phyloP scores from a whole-genome alignment of 169 alveolate genomes.

The Perkinsus marinus region DNA sequence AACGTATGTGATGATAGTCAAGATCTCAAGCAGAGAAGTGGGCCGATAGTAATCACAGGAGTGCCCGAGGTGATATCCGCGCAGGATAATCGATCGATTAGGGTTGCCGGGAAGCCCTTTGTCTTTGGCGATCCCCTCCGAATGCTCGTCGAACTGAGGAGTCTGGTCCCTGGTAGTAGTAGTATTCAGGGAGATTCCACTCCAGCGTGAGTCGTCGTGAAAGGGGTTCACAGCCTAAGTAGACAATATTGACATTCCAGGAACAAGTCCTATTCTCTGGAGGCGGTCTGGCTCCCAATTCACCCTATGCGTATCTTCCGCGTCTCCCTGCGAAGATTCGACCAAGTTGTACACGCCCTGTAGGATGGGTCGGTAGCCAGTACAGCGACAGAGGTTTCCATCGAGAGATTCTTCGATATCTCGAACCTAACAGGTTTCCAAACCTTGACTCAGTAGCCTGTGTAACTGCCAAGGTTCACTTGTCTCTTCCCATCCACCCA shows the following conservation, averaged over 20 bases:
- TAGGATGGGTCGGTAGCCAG: neutral
- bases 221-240: neutral
- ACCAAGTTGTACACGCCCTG: neutral
- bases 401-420: neutral
- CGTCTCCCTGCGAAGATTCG: neutral
- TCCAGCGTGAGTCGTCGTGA: neutral
- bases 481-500: neutral
- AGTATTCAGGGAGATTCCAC: neutral
- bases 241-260: neutral
- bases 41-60: neutral
- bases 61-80: neutral
- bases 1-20: neutral
- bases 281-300: neutral
- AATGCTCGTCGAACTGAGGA: neutral
- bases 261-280: neutral
- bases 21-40: neutral
- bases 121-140: neutral
- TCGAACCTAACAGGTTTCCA: neutral
- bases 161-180: neutral
- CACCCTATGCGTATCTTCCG: neutral
- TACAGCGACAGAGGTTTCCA: conserved; percentile 1
- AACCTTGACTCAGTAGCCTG: neutral
- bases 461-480: neutral
- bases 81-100: neutral
- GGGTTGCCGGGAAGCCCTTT: neutral